phyloP scores from a whole-genome alignment of 2,329 filamentous ascomycete species.

The Trematosphaeria pertusa region DNA sequence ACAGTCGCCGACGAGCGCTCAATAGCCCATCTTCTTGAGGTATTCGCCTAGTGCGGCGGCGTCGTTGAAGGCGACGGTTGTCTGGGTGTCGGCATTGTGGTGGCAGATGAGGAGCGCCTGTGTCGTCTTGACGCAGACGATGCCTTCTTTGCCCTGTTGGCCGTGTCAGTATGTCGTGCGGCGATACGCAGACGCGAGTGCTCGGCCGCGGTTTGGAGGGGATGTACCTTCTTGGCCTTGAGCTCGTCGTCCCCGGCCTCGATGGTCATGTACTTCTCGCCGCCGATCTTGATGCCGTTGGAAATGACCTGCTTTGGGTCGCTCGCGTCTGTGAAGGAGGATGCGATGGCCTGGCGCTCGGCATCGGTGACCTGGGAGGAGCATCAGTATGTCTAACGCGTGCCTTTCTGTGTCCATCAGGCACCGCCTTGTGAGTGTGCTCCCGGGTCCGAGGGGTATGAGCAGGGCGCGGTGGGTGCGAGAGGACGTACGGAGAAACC shows the following conservation, averaged over 20 bases:
- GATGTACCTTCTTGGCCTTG: slow-evolving; percentile 82
- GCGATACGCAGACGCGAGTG: slow-evolving; percentile 5
- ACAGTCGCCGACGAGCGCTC: slow-evolving; percentile 40
- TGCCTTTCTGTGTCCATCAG: too few species aligned
- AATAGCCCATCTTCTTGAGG: slow-evolving; percentile 80
- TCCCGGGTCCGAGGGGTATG: too few species aligned
- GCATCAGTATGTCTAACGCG: too few species aligned
- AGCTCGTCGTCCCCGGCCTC: slow-evolving; percentile 78
- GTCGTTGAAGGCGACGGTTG: slow-evolving; percentile 77
- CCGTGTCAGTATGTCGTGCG: slow-evolving; percentile 5
- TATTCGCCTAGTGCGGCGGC: slow-evolving; percentile 89
- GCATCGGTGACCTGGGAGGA: slow-evolving; percentile 57
- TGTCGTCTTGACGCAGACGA: slow-evolving; percentile 84
- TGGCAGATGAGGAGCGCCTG: slow-evolving; percentile 89
- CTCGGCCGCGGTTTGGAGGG: not conserved
- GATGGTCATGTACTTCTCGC: slow-evolving; percentile 79
- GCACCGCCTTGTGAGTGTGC: too few species aligned
- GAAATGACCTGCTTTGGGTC: slow-evolving; percentile 71
- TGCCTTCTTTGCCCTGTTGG: slow-evolving; percentile 77
- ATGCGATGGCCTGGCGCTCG: slow-evolving; percentile 63
- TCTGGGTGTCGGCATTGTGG: slow-evolving; percentile 76
- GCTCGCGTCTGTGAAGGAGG: slow-evolving; percentile 61
- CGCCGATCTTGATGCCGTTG: slow-evolving; percentile 77
- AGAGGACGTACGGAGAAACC: slow-evolving; percentile 78
- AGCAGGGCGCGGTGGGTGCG: too few species aligned